phyloP scores from a whole-genome alignment of 345 rosid genomes.

The Eucalyptus polybractea region DNA sequence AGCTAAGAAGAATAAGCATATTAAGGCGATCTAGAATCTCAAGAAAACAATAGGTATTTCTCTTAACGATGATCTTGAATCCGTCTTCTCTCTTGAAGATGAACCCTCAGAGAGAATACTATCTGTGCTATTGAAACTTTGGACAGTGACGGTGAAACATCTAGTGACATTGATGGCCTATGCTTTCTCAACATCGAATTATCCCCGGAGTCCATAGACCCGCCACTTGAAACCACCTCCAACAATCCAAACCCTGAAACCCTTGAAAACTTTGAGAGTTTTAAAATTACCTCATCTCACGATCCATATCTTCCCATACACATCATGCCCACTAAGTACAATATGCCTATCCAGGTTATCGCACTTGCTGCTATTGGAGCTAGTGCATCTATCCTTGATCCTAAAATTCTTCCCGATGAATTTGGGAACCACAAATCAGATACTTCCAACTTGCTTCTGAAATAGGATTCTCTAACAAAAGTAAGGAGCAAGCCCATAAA shows the following conservation, averaged over 20 bases:
- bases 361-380: not conserved
- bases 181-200: not conserved
- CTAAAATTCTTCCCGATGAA: not conserved
- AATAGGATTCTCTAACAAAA: not conserved
- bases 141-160: not conserved
- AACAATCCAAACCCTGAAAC: not conserved
- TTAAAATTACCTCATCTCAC: not conserved
- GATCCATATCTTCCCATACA: not conserved
- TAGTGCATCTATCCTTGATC: not conserved
- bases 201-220: rapidly evolving
- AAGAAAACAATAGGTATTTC: not conserved
- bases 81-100: not conserved
- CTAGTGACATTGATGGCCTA: not conserved
- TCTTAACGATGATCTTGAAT: not conserved
- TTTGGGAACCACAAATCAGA: not conserved
- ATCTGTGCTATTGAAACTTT: not conserved
- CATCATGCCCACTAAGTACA: not conserved
- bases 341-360: not conserved
- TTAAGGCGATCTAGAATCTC: not conserved
- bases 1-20: not conserved
- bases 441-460: not conserved
- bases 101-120: not conserved
- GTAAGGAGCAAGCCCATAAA: not conserved
- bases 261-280: not conserved
- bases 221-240: not conserved